These are phyloP conservation scores for Chrysoporthe deuterocubensis DNA, from an alignment of 2,329 filamentous ascomycete genomes.

Conservation along the genomic window DNA sequence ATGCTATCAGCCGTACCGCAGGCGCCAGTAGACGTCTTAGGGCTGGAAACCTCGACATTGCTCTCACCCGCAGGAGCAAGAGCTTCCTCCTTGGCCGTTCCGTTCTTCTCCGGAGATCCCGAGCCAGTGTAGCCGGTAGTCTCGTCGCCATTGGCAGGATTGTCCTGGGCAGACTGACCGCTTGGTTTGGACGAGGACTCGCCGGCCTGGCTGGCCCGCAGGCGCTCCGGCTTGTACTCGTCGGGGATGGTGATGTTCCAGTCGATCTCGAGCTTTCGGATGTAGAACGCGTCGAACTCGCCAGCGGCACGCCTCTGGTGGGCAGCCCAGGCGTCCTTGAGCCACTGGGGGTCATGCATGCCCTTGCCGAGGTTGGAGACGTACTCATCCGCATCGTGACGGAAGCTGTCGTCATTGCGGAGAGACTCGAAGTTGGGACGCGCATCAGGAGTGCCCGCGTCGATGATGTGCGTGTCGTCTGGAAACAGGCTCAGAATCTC, in stretches of 20 bases:
- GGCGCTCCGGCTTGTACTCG: slow-evolving; percentile 20
- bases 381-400: slow-evolving; percentile 47
- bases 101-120: background rate
- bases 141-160: background rate
- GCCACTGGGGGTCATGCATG: slow-evolving; percentile 57
- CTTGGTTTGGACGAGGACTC: background rate
- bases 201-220: slow-evolving; percentile 10
- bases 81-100: background rate
- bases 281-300: slow-evolving; percentile 53
- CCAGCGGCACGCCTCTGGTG: slow-evolving; percentile 53
- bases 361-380: slow-evolving; percentile 50
- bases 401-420: slow-evolving; percentile 48
- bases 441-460: slow-evolving; percentile 37
- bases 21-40: background rate
- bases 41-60: background rate
- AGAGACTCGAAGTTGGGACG: slow-evolving; percentile 43
- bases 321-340: slow-evolving; percentile 55
- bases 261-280: slow-evolving; percentile 49
- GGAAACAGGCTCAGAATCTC: slow-evolving; percentile 44
- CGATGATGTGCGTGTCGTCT: slow-evolving; percentile 37
- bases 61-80: background rate
- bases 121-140: background rate
- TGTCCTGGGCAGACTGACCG: background rate
- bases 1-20: background rate
- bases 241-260: slow-evolving; percentile 44